Percentiles rank a stretch among this genome's conserved stretches.
These are phyloP conservation scores for Backusella sp. DNA, from an alignment of 192 early-diverging fungal genomes.

Conservation along the genomic window DNA sequence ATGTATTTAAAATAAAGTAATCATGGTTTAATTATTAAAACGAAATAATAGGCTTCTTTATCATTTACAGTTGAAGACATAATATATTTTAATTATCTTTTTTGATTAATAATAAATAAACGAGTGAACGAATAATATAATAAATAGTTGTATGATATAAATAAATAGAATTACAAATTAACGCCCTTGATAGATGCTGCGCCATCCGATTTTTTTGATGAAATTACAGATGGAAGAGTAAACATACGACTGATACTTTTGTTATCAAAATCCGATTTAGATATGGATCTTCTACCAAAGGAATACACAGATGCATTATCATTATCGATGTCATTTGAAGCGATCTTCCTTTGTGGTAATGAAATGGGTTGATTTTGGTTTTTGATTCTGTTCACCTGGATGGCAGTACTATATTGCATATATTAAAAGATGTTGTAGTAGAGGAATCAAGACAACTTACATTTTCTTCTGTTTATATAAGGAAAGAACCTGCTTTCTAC, in stretches of 20 bases:
- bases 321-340: conserved; percentile 4
- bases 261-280: not conserved
- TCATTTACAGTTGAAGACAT: not conserved
- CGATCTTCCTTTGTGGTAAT: conserved; percentile 17
- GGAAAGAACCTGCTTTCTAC: conserved; percentile 11
- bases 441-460: not conserved
- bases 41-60: too few relatives aligned
- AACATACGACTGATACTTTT: not conserved
- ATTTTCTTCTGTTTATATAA: conserved; percentile 9
- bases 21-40: too few relatives aligned
- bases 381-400: conserved; percentile 27
- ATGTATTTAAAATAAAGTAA: too few relatives aligned
- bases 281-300: not conserved
- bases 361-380: conserved; percentile 30
- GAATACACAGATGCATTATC: conserved; percentile 17
- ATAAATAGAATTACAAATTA: not conserved
- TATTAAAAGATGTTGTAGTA: too few relatives aligned
- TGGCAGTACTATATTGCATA: conserved; percentile 1
- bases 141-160: not conserved
- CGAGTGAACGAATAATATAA: not conserved
- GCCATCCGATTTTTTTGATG: not conserved
- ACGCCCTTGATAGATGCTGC: not conserved
- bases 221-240: not conserved
- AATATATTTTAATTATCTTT: not conserved
- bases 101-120: not conserved